These are phyloP conservation scores for Hypericum perforatum DNA, from an alignment of 345 rosid species.

Conservation along the genomic window DNA sequence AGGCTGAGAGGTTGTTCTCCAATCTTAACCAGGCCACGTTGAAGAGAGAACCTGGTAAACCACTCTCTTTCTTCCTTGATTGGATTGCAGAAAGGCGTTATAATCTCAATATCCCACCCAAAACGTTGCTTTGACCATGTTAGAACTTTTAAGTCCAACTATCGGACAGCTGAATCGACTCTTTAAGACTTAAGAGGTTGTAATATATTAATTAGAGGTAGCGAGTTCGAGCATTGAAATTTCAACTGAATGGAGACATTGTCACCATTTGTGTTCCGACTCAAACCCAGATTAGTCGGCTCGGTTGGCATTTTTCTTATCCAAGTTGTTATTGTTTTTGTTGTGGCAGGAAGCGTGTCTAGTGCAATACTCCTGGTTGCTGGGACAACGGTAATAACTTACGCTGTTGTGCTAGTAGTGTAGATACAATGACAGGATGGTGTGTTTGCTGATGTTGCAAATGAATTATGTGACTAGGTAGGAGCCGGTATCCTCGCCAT, in stretches of 20 bases:
- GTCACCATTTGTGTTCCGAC: too few species aligned
- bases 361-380: conserved; percentile 77
- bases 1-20: conserved; percentile 73
- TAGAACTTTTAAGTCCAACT: too few species aligned
- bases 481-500: conserved; percentile 95
- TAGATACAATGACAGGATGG: background rate
- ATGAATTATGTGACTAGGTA: conserved; percentile 29
- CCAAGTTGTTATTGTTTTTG: background rate
- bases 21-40: conserved; percentile 66
- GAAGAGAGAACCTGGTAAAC: conserved; percentile 71
- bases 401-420: background rate
- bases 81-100: too few species aligned
- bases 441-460: background rate
- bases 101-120: too few species aligned
- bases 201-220: too few species aligned
- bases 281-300: too few species aligned
- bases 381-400: conserved; percentile 60
- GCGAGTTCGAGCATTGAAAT: too few species aligned
- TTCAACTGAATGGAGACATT: too few species aligned
- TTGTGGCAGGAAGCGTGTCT: conserved; percentile 59
- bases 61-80: background rate
- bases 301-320: background rate
- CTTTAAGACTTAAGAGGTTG: too few species aligned
- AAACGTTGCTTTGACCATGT: too few species aligned
- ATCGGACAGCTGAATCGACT: too few species aligned